Conservation (phyloP, 352 stramenopile genomes). For the Phytophthora sp. region DNA sequence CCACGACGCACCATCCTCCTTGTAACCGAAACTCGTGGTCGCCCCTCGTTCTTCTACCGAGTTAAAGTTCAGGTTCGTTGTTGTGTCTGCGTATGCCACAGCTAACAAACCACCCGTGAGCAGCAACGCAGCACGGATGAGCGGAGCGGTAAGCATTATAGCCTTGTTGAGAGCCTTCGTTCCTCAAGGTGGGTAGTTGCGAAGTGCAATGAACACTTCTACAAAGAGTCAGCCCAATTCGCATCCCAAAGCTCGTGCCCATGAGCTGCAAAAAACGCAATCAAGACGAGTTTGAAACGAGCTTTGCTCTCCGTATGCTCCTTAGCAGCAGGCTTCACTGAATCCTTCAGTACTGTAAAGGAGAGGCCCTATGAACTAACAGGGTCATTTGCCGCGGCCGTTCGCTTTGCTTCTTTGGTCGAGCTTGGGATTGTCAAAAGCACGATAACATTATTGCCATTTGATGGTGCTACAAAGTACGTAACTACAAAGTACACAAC, state of each 20-base stretch:
- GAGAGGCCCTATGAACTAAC: too few relatives aligned
- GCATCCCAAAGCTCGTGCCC: background rate
- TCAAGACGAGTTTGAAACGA: conserved; percentile 18
- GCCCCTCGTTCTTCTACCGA: conserved; percentile 17
- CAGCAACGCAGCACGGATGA: conserved; percentile 28
- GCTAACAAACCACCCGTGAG: conserved; percentile 18
- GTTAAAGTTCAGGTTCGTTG: conserved; percentile 32
- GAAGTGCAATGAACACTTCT: conserved; percentile 16
- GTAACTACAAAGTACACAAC: too few relatives aligned
- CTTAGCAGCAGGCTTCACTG: too few relatives aligned
- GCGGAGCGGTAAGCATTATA: conserved; percentile 24
- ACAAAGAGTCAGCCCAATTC: conserved; percentile 6
- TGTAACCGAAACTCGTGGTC: conserved; percentile 45
- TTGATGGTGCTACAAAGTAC: too few relatives aligned
- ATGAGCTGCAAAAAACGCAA: conserved; percentile 7
- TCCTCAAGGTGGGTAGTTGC: conserved; percentile 15
- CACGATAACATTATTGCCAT: too few relatives aligned
- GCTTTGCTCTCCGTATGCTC: conserved; percentile 25
- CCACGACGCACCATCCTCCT: conserved; percentile 42
- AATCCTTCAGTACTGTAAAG: too few relatives aligned
- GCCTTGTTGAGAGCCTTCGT: background rate
- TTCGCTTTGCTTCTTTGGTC: too few relatives aligned
- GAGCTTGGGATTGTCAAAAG: too few relatives aligned
- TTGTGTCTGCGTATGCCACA: conserved; percentile 22
- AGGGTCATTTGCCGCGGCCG: too few relatives aligned